phyloP scores from a whole-genome alignment of 2,329 filamentous ascomycete species.

The Aspergillus jensenii region DNA sequence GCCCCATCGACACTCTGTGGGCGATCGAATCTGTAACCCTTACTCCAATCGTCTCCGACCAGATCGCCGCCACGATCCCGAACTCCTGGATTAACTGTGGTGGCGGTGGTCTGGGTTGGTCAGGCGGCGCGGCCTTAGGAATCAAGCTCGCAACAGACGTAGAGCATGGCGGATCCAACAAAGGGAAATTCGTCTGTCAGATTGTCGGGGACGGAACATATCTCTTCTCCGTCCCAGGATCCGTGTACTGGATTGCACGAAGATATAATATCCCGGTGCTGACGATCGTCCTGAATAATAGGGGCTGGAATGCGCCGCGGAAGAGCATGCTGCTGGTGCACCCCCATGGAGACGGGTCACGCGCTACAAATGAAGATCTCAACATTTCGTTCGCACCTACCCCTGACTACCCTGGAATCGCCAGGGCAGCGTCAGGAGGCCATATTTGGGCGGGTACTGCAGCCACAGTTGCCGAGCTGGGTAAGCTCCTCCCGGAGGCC shows the following conservation, averaged over 20 bases:
- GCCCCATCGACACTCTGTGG: constrained; percentile 68
- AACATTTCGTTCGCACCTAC: constrained; percentile 67
- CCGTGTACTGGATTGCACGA: constrained; percentile 68
- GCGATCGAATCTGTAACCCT: constrained; percentile 76
- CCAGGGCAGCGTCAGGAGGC: constrained; percentile 64
- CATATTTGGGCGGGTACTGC: constrained; percentile 35
- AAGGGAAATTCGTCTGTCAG: constrained; percentile 62
- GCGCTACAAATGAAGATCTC: constrained; percentile 62
- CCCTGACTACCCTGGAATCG: constrained; percentile 68
- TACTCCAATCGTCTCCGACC: constrained; percentile 67
- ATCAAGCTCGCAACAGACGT: constrained; percentile 69
- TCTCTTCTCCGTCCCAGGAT: constrained; percentile 64
- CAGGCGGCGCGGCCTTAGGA: constrained; percentile 71
- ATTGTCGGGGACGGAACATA: constrained; percentile 69
- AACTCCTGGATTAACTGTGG: constrained; percentile 80
- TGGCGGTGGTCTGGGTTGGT: constrained; percentile 78
- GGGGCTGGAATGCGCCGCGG: constrained; percentile 68
- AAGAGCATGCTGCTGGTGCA: constrained; percentile 64
- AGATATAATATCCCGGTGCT: constrained; percentile 66
- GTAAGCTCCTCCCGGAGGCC: no score
- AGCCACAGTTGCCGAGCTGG: no score
- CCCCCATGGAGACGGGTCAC: constrained; percentile 61
- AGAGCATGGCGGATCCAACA: constrained; percentile 48
- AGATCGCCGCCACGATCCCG: constrained; percentile 66
- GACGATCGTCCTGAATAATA: constrained; percentile 68